These are phyloP conservation scores for Saitozyma sp. DNA, from an alignment of 768 basidiomycete species.

Conservation along the genomic window DNA sequence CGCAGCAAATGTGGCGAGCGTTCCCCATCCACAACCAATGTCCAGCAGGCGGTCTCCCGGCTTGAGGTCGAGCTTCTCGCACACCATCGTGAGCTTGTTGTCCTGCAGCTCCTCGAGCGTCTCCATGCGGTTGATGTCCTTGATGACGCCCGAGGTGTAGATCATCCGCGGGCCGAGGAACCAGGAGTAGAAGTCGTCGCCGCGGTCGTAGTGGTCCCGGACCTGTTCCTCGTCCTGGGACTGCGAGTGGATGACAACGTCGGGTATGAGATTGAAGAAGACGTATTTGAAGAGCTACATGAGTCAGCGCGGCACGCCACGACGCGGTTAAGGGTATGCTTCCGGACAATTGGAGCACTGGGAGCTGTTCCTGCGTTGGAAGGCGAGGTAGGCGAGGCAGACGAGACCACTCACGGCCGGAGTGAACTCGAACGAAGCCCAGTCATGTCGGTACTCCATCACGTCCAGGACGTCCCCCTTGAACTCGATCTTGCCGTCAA, in stretches of 20 bases:
- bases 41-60: conserved; percentile 67
- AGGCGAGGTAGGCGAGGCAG: neutral
- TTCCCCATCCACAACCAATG: conserved; percentile 82
- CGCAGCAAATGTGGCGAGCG: conserved; percentile 86
- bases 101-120: conserved; percentile 93
- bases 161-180: conserved; percentile 60
- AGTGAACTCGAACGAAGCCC: conserved; percentile 89
- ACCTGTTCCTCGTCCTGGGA: conserved; percentile 93
- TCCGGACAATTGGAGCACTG: neutral
- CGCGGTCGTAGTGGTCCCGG: conserved; percentile 92
- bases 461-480: conserved; percentile 96
- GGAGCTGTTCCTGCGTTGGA: neutral
- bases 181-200: conserved; percentile 96
- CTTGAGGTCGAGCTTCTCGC: conserved; percentile 87
- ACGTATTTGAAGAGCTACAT: conserved; percentile 82
- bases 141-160: conserved; percentile 90
- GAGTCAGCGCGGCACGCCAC: conserved; percentile 7
- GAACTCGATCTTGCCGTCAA: conserved; percentile 92
- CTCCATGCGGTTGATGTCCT: conserved; percentile 68
- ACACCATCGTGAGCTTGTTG: conserved; percentile 94
- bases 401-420: conserved; percentile 56
- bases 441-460: conserved; percentile 93
- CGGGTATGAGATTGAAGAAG: conserved; percentile 81
- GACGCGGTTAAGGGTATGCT: neutral
- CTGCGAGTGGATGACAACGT: conserved; percentile 87